phyloP scores from a whole-genome alignment of 306 rosid genomes.

The Vigna unguiculata region DNA sequence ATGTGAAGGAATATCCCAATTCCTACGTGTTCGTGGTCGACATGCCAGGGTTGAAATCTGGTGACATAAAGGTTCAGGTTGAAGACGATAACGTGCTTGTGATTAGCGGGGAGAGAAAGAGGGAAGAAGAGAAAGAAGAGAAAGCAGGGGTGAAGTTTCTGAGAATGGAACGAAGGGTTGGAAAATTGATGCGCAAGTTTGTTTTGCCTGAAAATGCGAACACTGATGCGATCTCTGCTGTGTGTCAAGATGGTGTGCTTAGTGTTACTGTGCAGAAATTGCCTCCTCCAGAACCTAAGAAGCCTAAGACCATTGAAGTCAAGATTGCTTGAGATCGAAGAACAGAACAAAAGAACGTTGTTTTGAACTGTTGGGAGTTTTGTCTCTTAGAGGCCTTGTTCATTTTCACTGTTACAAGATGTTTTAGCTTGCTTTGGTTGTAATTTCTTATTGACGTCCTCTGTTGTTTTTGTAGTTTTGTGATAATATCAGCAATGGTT shows the following conservation, averaged over 20 bases:
- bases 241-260: background rate
- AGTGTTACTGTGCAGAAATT: background rate
- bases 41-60: slow-evolving; percentile 11
- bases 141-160: background rate
- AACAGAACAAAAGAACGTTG: too few relatives aligned
- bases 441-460: too few relatives aligned
- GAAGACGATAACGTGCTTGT: background rate
- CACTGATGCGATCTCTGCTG: background rate
- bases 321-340: background rate
- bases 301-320: background rate
- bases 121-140: slow-evolving; percentile 9
- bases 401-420: too few relatives aligned
- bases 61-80: background rate
- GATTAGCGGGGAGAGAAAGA: background rate
- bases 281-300: slow-evolving; percentile 10
- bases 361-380: too few relatives aligned
- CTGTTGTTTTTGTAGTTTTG: too few relatives aligned
- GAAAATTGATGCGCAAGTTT: background rate
- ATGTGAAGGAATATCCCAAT: background rate
- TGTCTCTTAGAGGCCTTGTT: too few relatives aligned
- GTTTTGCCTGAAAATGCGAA: background rate
- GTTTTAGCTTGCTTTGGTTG: too few relatives aligned
- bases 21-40: background rate
- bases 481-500: too few relatives aligned
- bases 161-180: background rate